A percentile compares a stretch with the other conserved stretches of the same genome.
Conservation (phyloP, 108 stramenopile species). For the Nitzschia sp. region DNA sequence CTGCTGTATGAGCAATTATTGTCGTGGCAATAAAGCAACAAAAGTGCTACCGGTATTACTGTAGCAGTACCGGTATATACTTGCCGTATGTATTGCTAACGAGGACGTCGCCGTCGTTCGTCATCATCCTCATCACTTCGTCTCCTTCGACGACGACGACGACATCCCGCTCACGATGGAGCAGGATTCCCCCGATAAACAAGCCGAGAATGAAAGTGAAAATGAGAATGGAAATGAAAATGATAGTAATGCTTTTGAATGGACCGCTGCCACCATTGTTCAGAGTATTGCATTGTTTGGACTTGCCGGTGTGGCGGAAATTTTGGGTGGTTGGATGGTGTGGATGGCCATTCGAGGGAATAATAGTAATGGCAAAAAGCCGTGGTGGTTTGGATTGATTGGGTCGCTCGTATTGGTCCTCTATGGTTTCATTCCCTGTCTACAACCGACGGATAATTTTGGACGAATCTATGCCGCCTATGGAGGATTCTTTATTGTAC, state of each 20-base stretch:
- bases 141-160: too few species aligned
- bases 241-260: conserved; percentile 43
- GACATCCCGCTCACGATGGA: too few species aligned
- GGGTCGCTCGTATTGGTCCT: conserved; percentile 59
- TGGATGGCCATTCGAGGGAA: conserved; percentile 54
- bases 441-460: conserved; percentile 79
- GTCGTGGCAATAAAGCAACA: too few species aligned
- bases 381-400: conserved; percentile 76
- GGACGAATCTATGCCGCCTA: conserved; percentile 84
- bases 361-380: conserved; percentile 29
- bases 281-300: conserved; percentile 64
- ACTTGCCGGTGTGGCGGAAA: conserved; percentile 70
- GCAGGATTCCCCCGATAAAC: too few species aligned
- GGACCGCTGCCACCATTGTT: conserved; percentile 52
- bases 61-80: too few species aligned
- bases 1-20: too few species aligned
- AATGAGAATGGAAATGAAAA: too few species aligned
- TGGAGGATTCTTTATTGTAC: conserved; percentile 80
- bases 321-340: conserved; percentile 78
- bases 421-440: conserved; percentile 76
- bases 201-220: background rate
- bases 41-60: too few species aligned
- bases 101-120: too few species aligned
- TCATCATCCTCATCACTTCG: too few species aligned
- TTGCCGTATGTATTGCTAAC: too few species aligned